Base-by-base conservation (phyloP, 371 early-diverging fungal genomes). In the Mortierella sp. region DNA sequence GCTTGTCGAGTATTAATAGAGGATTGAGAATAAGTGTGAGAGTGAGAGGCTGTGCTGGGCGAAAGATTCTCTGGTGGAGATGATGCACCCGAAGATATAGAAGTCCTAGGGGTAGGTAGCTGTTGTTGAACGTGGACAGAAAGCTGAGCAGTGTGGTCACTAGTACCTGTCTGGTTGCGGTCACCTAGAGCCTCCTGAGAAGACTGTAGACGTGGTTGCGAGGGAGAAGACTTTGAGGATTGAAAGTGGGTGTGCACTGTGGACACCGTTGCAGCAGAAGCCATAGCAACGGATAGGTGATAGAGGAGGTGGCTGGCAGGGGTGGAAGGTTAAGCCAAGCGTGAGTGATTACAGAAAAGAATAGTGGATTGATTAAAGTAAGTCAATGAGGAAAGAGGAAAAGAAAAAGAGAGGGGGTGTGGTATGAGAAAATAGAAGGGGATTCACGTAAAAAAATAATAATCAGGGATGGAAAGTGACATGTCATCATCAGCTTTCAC, bases 51-150 rank as follows among this genome's bases (percentile, higher is more conserved):
- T 1, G 66, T 28, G 47, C 58, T 63, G 24, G 73, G 61, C 8
- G 72, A 68, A 35, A 61, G 22, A 32, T n/a, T 58, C 20, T 74
- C 75, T 39, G 75, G 72, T 18, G 79, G 68, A 22, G 79, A 74
- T 16, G 74, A 66, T 16, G 75, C 45, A 4, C 72, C 79, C 22
- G 75, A 75, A 16, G 75, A 80, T 43, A 68, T 60, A 20, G 75
- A 80, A 8, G 70, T 72, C 22, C 75, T 68, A 22, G 81, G 75
- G 5, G 76, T 81, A 8, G 76, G 75, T 26, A 75, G 37, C 30
- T 30, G 30, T 22, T 80, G 80, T 32, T 78, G 64, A n/a, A 70
- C 49, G 8, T 26, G 61, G 65, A 64, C 64, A 12, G 52, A 47
- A 20, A 62, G 26, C n/a, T 61, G 47, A 43, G 8, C 54, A 11